Conservation (phyloP, 2,329 filamentous ascomycete species). For the Alternaria arbusti region DNA sequence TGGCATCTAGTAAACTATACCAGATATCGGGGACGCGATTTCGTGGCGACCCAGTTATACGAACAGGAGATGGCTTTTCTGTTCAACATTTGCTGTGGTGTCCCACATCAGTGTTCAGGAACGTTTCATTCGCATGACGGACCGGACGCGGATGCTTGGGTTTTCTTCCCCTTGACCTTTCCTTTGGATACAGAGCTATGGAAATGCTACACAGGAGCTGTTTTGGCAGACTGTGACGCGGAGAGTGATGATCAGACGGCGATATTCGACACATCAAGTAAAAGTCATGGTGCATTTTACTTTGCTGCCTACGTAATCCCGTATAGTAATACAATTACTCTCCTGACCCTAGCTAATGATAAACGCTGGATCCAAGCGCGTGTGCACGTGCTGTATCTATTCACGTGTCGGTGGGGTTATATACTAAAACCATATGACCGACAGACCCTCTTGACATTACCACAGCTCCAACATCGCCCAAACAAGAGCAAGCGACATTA, state of each 20-base stretch:
- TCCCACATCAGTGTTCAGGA: neutral
- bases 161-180: neutral
- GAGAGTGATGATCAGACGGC: neutral
- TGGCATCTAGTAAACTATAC: neutral
- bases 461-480: neutral
- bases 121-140: neutral
- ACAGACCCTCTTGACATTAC: neutral
- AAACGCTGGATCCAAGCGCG: neutral
- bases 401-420: neutral
- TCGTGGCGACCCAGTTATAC: neutral
- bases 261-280: neutral
- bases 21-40: neutral
- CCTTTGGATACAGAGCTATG: neutral
- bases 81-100: neutral
- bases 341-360: neutral
- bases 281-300: neutral
- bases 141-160: neutral
- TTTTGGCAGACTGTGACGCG: neutral
- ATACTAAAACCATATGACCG: neutral
- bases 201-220: neutral
- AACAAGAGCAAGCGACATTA: neutral
- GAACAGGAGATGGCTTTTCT: neutral
- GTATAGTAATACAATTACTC: neutral
- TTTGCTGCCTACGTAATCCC: neutral
- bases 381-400: neutral